Evolutionary conservation across 768 basidiomycete genomes (phyloP), one percentile per base, ranked within the genome.

Genomic region (Suillus decipiens): DNA sequence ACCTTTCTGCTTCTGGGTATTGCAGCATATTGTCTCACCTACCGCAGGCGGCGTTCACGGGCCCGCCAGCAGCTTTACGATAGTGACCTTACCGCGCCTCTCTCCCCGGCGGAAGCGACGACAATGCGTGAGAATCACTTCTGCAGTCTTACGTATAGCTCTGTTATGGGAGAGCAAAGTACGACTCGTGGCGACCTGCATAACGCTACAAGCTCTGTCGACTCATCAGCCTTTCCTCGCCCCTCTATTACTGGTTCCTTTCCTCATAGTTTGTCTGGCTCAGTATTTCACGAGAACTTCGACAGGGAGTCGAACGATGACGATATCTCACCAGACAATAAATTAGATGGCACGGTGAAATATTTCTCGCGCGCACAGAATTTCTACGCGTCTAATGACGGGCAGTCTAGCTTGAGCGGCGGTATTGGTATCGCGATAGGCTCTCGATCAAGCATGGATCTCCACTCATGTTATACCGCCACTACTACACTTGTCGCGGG

Each of bases 341-440:
- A 19, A n/a, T 31, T 58, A 33, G 58, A 48, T 12, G 59, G 50
- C 45, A 47, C n/a, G n/a, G 56, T 28, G 33, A 53, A 22, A 28
- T 8, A 39, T 34, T 34, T 60, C 6, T 17, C 36, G 8, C 31
- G 59, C 37, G 34, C 58, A 8, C 37, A 39, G 24, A 60, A 45
- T 39, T n/a, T 61, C 12, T 51, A 63, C n/a, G 3, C 47, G 8
- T 36, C 58, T 12, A 31, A 19, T 31, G 11, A 61, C 17, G 24
- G 24, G 14, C 37, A 50, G 14, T 33, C 47, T 5, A 31, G 36
- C 45, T n/a, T 50, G 34, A 39, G 28, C 19, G n/a, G 28, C 34
- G 47, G 43, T 24, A 34, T 62, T 17, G 62, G 58, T 24, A 47
- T 63, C 9, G 62, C 62, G 36, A 63, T 63, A 28, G 62, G 62